A percentile compares a stretch with the other conserved stretches of the same genome.
Evolutionary conservation across 2,329 filamentous ascomycete species (phyloP).

Genomic region (Sarocladiaceae sp.): DNA sequence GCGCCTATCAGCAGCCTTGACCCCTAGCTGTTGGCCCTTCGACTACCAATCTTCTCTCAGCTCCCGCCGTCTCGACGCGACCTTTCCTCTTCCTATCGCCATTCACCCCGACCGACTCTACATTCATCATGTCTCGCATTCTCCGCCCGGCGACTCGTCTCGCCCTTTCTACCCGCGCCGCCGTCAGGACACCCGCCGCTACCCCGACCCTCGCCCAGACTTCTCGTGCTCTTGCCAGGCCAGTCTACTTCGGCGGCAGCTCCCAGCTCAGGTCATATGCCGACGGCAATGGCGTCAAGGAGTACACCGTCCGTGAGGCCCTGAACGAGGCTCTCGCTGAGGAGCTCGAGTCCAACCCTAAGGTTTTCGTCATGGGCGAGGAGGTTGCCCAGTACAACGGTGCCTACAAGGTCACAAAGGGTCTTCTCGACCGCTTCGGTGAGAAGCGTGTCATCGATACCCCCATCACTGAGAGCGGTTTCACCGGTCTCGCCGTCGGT

Average conservation of each 20-base stretch:
- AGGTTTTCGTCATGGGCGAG: constrained; percentile 94
- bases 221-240: constrained; percentile 29
- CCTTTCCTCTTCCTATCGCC: neutral
- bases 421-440: constrained; percentile 91
- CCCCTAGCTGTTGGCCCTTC: too few species aligned
- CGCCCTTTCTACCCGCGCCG: constrained; percentile 35
- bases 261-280: constrained; percentile 47
- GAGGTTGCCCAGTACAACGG: constrained; percentile 99
- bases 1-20: too few species aligned
- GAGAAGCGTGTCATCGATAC: constrained; percentile 97
- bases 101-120: neutral
- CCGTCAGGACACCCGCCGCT: constrained; percentile 24
- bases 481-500: constrained; percentile 87
- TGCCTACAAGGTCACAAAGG: constrained; percentile 99
- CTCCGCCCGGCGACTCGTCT: constrained; percentile 45
- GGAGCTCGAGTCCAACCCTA: constrained; percentile 89
- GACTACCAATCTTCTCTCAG: too few species aligned
- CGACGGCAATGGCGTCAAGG: constrained; percentile 62
- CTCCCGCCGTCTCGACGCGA: constrained; percentile 1
- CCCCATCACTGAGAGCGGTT: constrained; percentile 96
- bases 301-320: constrained; percentile 94
- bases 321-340: constrained; percentile 97
- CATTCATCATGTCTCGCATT: constrained; percentile 41
- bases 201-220: constrained; percentile 30
- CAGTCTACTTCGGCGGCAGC: constrained; percentile 31